Conservation (phyloP, 139 green algal species). For the Chlamydomonas applanata region DNA sequence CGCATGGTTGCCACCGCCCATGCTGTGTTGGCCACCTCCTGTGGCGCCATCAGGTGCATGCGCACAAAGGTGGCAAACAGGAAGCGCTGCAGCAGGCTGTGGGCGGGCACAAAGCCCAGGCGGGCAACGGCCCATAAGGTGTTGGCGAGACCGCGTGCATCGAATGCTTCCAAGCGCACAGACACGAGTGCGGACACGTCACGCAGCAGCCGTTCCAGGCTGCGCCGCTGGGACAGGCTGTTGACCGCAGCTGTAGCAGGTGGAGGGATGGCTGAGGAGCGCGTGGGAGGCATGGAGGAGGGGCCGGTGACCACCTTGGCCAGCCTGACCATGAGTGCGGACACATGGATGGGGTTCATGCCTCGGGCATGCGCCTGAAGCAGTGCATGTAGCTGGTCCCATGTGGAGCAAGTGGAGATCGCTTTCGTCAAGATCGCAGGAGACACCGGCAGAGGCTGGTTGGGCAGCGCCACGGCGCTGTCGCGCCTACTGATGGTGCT, state of each 20-base stretch:
- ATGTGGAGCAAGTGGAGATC: conserved; percentile 13
- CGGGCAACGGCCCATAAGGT: conserved; percentile 35
- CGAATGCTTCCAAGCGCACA: background rate
- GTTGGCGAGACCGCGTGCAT: conserved; percentile 25
- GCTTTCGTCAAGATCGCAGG: background rate
- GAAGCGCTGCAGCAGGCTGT: conserved; percentile 24
- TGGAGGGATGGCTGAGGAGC: too few species aligned
- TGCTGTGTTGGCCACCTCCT: conserved; percentile 39
- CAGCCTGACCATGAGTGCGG: conserved; percentile 23
- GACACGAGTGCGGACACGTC: conserved; percentile 22
- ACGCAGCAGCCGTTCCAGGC: conserved; percentile 19
- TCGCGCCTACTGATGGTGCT: too few species aligned
- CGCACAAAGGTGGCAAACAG: conserved; percentile 19
- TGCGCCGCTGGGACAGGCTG: background rate
- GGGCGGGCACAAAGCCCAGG: conserved; percentile 31
- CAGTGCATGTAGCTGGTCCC: conserved; percentile 16
- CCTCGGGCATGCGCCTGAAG: background rate
- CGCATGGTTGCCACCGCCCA: conserved; percentile 28
- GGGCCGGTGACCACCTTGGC: conserved; percentile 16
- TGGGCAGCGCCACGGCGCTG: too few species aligned
- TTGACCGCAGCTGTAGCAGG: background rate
- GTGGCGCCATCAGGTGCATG: conserved; percentile 27
- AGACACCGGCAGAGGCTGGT: too few species aligned
- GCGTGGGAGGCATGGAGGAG: too few species aligned
- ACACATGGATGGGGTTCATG: conserved; percentile 29